Evolutionary conservation across 257 asterid genomes (phyloP).

Genomic region (Solanum piurae): DNA sequence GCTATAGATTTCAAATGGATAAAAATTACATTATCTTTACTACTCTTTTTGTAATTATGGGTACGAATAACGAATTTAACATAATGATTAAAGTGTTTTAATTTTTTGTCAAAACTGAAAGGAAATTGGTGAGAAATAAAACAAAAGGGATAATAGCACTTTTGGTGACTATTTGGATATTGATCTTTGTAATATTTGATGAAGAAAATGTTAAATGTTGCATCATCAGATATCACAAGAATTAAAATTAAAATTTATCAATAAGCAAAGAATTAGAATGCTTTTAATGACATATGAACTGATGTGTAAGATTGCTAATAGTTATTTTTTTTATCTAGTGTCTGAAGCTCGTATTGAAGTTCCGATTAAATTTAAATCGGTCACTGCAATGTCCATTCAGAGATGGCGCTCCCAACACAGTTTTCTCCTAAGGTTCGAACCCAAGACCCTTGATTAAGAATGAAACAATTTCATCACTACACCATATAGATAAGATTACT

Average conservation of each 20-base stretch:
- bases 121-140: not conserved
- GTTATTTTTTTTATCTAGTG: no score
- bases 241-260: not conserved
- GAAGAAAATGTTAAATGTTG: not conserved
- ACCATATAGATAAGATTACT: not conserved
- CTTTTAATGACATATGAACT: not conserved
- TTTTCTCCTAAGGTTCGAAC: no score
- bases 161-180: not conserved
- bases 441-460: not conserved
- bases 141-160: not conserved
- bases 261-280: not conserved
- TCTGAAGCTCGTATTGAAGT: no score
- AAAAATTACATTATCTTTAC: not conserved
- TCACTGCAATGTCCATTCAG: accelerated
- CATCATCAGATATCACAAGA: not conserved
- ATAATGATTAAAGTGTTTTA: no score
- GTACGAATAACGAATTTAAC: not conserved
- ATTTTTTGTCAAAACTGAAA: not conserved
- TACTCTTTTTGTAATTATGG: not conserved
- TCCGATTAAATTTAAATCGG: no score
- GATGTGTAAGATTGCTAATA: not conserved
- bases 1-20: not conserved
- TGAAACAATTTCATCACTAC: no score
- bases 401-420: no score
- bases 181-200: not conserved